phyloP scores from a whole-genome alignment of 148 eudicot genomes.

The Linanthus parryae region DNA sequence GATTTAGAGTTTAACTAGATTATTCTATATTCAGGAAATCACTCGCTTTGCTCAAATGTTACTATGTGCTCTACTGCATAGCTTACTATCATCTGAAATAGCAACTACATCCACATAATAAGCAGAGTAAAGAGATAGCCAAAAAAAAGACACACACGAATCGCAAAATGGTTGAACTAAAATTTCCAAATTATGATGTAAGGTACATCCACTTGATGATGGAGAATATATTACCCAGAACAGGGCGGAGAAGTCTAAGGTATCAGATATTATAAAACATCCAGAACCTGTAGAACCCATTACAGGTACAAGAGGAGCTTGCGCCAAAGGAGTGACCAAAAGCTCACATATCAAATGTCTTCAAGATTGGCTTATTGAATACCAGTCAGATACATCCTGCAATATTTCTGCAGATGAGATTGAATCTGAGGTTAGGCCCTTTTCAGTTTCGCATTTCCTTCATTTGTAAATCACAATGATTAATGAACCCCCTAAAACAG shows the following conservation, averaged over 20 bases:
- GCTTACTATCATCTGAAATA: too few relatives aligned
- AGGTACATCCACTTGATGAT: constrained; percentile 25
- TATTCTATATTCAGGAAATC: not conserved
- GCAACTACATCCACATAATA: too few relatives aligned
- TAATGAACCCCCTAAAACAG: constrained; percentile 20
- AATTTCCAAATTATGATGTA: too few relatives aligned
- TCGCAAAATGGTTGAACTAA: too few relatives aligned
- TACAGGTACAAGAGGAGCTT: too few relatives aligned
- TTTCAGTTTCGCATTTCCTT: not conserved
- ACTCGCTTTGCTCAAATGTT: too few relatives aligned
- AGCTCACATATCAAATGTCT: constrained; percentile 28
- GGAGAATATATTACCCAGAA: constrained; percentile 14
- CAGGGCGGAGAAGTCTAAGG: constrained; percentile 10
- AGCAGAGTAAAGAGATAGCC: too few relatives aligned
- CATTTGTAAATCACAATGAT: not conserved
- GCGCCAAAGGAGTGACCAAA: constrained; percentile 4
- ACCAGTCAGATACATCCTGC: constrained; percentile 23
- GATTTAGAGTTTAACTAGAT: not conserved
- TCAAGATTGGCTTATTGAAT: constrained; percentile 35
- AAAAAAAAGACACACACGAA: too few relatives aligned
- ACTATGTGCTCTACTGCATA: too few relatives aligned
- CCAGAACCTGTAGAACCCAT: constrained; percentile 7
- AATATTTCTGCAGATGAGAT: constrained; percentile 19
- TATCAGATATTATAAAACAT: not conserved
- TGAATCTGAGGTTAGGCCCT: constrained; percentile 24